Base-by-base conservation (phyloP, 2,329 filamentous ascomycete genomes). In the Epichloe baconii region DNA sequence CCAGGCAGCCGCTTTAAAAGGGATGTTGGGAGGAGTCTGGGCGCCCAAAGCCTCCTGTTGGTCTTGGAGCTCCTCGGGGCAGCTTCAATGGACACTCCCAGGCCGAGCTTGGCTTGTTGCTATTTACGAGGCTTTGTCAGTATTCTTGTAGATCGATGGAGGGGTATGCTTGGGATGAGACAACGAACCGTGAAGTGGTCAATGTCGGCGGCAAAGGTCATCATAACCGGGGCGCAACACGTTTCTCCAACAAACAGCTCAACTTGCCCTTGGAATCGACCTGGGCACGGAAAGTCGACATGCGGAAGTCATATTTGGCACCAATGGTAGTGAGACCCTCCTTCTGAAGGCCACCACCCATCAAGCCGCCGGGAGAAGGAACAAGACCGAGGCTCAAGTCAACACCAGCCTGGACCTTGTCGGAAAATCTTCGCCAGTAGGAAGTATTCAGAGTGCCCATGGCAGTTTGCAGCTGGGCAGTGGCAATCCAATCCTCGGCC, bases 221-320 rank as follows among this genome's bases (percentile, higher is more conserved):
- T 82, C 68, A 85, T 86, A 53, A 98, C 89, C 31, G 90, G 86
- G 89, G 88, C 34, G 89, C 89, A 63, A 98, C 87, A 64, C 89
- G 85, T 82, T 96, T 97, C 78, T 98, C 93, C 59, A 97, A 74
- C 63, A 96, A 73, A 66, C 88, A 93, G 70, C 86, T 88, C 55
- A 98, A 78, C 75, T 95, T 95, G 68, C 93, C 93, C 67, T 88
- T 83, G 63, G 89, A 94, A 72, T 98, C 93, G 61, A 97, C 79
- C 73, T 98, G 93, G 44, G 91, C 93, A 58, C 91, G 83, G 82
- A 96, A 95, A 48, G 88, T 93, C 51, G 88, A 93, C 73, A 89
- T 87, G 65, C 88, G 82, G 81, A 98, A 98, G 68, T 96, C 91
- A 72, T 98, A 98, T 73, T 98, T 98, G 66, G 89, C 88, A 63